Evolutionary conservation across 108 stramenopile species (phyloP).

Genomic region (Asterionellopsis glacialis): DNA sequence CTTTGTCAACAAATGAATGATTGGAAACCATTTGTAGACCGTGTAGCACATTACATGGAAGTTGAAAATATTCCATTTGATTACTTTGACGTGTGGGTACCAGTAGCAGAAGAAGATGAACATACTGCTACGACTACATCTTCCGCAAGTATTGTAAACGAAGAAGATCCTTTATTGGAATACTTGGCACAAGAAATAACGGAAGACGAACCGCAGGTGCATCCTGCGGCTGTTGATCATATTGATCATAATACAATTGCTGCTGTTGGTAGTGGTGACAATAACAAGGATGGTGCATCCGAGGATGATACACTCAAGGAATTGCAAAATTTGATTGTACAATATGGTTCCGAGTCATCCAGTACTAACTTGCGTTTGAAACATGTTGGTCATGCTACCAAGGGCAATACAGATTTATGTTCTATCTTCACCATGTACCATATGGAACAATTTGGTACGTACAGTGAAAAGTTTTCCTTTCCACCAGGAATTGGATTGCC

Average conservation of each 20-base stretch:
- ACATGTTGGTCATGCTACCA: slow-evolving; percentile 8
- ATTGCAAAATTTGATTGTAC: background rate
- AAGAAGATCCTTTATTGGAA: too few species aligned
- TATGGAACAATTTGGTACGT: slow-evolving; percentile 3
- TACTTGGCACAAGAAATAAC: too few species aligned
- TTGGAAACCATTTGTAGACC: slow-evolving; percentile 5
- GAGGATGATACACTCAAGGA: background rate
- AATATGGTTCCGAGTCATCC: background rate
- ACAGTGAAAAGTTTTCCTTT: slow-evolving; percentile 5
- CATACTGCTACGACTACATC: background rate
- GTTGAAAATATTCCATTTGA: slow-evolving; percentile 8
- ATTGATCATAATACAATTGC: too few species aligned
- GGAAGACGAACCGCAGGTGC: too few species aligned
- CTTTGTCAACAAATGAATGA: slow-evolving; percentile 1
- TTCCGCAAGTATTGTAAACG: background rate
- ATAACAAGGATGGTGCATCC: too few species aligned
- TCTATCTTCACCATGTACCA: background rate
- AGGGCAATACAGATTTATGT: background rate
- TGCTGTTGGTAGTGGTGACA: too few species aligned
- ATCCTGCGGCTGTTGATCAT: background rate
- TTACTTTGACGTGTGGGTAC: slow-evolving; percentile 9
- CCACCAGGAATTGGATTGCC: slow-evolving; percentile 6
- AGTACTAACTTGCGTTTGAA: background rate
- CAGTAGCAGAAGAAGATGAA: too few species aligned
- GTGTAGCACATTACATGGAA: slow-evolving; percentile 1